Evolutionary conservation across 2,329 filamentous ascomycete species (phyloP).

Genomic region (Fusarium sp.): DNA sequence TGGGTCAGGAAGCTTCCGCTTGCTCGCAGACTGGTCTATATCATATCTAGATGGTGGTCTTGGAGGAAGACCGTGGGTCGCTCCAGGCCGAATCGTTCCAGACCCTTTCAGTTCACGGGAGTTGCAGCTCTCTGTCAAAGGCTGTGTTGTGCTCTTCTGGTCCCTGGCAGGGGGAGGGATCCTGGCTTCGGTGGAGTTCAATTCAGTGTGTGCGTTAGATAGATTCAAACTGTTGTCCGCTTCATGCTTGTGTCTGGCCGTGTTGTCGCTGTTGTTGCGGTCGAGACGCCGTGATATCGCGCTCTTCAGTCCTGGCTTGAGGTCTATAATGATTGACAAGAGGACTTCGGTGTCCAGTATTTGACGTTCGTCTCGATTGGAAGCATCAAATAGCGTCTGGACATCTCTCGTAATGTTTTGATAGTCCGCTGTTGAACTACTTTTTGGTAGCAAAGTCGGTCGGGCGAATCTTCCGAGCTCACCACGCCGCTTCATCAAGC

Average conservation of each 20-base stretch:
- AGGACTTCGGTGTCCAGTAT: slow-evolving; percentile 30
- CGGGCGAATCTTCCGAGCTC: slow-evolving; percentile 6
- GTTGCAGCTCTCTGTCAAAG: not conserved
- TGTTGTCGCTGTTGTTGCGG: too few species aligned
- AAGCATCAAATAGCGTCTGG: not conserved
- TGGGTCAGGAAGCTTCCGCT: not conserved
- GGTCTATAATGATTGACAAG: slow-evolving; percentile 29
- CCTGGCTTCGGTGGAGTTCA: too few species aligned
- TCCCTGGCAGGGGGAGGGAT: not conserved
- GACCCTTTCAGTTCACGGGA: not conserved
- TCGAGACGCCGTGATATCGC: not conserved
- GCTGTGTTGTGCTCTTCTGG: not conserved
- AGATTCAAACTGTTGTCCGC: too few species aligned
- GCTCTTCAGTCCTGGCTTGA: slow-evolving; percentile 15
- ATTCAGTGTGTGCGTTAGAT: too few species aligned
- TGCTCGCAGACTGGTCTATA: not conserved
- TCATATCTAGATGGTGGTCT: not conserved
- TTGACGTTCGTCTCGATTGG: not conserved
- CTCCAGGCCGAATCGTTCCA: not conserved
- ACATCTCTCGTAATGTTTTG: not conserved
- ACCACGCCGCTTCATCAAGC: slow-evolving; percentile 6
- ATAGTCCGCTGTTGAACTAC: slow-evolving; percentile 7
- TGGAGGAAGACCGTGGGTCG: not conserved
- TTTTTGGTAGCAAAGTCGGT: not conserved
- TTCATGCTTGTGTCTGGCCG: too few species aligned